Evolutionary conservation across 345 rosid species (phyloP), one percentile per base, ranked within the genome.

Genomic region (Combretum micranthum): DNA sequence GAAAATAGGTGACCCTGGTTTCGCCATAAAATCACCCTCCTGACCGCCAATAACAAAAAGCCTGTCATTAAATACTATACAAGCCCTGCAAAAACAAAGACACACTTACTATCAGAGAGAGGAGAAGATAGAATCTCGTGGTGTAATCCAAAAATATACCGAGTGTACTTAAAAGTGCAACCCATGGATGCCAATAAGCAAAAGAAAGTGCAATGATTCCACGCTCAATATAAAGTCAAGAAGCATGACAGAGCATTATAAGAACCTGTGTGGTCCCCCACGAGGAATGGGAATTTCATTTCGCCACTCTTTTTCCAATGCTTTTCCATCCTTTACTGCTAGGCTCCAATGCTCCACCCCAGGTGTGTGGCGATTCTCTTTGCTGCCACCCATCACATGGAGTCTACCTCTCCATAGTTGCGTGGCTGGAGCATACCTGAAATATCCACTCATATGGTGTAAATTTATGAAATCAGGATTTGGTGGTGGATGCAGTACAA

Each of bases 341-440:
- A 88, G 76, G 51, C 95, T 91, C 96, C 95, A 91, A 64, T 91
- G 96, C 26, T 91, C 92, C 53, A 73, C 25, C 16, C 80, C 88
- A 12, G 86, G 90, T 0, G 87, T 82, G 57, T 91, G 89, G 53
- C 88, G 92, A 67, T 88, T 88, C 66, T 83, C 85, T 77, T 79
- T 84, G 83, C 92, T 72, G 17, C 96, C 96, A 42, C 94, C 96
- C 84, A 91, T 82, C 68, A 85, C 96, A 62, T 90, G 96, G 65
- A 90, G 86, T 58, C 97, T 78, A 44, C 89, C 94, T 87, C 85
- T 85, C 94, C 97, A 87, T 59, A 90, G 52, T 68, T 87, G 96
- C 57, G 96, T 90, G 20, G 96, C 91, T 2, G 94, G 94, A 56
- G 96, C 87, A 75, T 87, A 87, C 84, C 96, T 90, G 64, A 74